Evolutionary conservation across 768 basidiomycete species (phyloP), one percentile per base, ranked within the genome.

Genomic region (Termitomyces sp.): DNA sequence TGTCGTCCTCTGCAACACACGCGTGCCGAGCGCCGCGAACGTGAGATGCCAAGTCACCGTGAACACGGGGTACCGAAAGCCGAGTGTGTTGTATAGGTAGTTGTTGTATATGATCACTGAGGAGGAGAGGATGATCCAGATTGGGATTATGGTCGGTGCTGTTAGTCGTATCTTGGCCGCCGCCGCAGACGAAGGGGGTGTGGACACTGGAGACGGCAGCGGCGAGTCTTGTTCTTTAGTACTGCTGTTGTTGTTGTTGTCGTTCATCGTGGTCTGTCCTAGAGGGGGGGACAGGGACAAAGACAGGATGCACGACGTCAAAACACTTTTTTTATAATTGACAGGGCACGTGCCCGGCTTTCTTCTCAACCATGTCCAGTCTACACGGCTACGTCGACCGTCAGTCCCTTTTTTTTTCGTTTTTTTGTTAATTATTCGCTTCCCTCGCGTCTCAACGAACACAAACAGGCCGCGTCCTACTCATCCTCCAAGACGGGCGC

Each of bases 51-150:
- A 95, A 44, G 93, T 95, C 57, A 95, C 93, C 48, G 94, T 82
- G 74, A 95, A 96, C 63, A 97, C 93, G 31, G 95, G 95, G 77
- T 78, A 97, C 68, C 85, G 84, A 79, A 97, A 97, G 60, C 86
- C 73, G 67, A 90, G 84, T 47, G 81, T 82, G 73, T 90, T 91
- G 80, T 91, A 93, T 65, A 92, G 74, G 69, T 87, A 87, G 72
- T 94, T 96, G 83, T 97, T 97, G 84, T 98, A 97, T 59, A 97
- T 86, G 75, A 98, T 98, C 70, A 98, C 95, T 8, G 85, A 70
- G 27, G 93, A 93, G 63, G 87, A 90, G 65, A 96, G 87, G 20
- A 84, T 75, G 67, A 97, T 98, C 96, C 96, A 98, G 57, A 96
- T 76, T 30, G 93, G 95, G 58, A 97, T 92, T 67, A 95, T 91